Conservation (phyloP, 495 filamentous ascomycete species). For the Geopyxis carbonaria region DNA sequence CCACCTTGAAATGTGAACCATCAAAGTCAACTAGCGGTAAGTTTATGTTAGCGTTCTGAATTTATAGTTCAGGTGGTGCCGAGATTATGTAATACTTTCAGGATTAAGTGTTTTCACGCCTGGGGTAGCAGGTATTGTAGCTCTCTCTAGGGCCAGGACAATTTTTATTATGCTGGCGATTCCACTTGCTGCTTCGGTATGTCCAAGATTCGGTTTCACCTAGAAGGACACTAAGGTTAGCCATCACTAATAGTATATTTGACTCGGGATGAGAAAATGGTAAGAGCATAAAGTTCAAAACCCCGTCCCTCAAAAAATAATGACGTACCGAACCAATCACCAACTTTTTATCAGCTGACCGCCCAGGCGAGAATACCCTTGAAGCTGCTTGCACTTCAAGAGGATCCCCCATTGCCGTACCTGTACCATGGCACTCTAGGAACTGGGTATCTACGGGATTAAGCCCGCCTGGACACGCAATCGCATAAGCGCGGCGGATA, state of each 20-base stretch:
- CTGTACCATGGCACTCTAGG: conserved; percentile 82
- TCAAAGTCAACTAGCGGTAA: conserved; percentile 1
- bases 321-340: no score
- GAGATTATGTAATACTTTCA: no score
- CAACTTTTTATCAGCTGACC: neutral
- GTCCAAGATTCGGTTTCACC: conserved; percentile 32
- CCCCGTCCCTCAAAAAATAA: no score
- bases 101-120: conserved; percentile 1
- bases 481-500: no score
- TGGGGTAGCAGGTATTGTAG: conserved; percentile 37
- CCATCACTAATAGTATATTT: no score
- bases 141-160: conserved; percentile 35
- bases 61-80: neutral
- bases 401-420: conserved; percentile 66
- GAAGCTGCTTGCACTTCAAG: conserved; percentile 43
- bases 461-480: no score
- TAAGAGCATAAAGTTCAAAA: no score
- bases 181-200: conserved; percentile 41
- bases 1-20: no score
- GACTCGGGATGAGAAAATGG: no score
- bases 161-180: conserved; percentile 44
- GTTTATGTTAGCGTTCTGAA: no score
- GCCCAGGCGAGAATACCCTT: conserved; percentile 10
- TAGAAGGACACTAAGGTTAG: no score
- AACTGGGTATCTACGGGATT: conserved; percentile 62